A percentile compares a stretch with the other conserved stretches of the same genome.
These are phyloP conservation scores for Phascolomyces articulosus DNA, from an alignment of 371 early-diverging fungal species.

Conservation along the genomic window DNA sequence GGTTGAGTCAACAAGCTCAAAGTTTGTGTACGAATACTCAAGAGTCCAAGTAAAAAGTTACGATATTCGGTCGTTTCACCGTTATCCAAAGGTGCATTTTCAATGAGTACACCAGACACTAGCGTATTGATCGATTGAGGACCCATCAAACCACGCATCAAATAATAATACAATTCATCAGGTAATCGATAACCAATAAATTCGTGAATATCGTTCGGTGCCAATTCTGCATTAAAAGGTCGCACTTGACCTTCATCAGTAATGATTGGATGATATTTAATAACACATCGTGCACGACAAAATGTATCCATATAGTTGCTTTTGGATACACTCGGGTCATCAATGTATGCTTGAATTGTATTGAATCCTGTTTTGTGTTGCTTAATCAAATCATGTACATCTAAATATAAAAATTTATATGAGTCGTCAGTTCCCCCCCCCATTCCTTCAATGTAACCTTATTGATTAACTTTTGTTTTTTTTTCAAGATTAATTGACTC, in stretches of 20 bases:
- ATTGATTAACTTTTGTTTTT: too few species aligned
- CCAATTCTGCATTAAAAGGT: slow-evolving; percentile 68
- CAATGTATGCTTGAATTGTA: slow-evolving; percentile 68
- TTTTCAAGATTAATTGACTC: not conserved
- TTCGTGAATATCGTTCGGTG: slow-evolving; percentile 83
- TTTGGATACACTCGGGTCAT: slow-evolving; percentile 59
- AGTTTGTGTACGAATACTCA: slow-evolving; percentile 65
- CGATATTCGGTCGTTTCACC: slow-evolving; percentile 83
- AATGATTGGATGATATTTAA: slow-evolving; percentile 76
- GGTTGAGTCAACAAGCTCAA: slow-evolving; percentile 63
- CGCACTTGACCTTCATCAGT: slow-evolving; percentile 71
- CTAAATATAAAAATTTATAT: slow-evolving; percentile 13
- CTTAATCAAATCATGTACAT: slow-evolving; percentile 66
- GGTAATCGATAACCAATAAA: slow-evolving; percentile 84
- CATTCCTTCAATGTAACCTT: too few species aligned
- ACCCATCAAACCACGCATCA: slow-evolving; percentile 72
- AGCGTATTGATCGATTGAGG: slow-evolving; percentile 72
- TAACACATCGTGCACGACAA: slow-evolving; percentile 72
- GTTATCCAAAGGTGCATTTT: slow-evolving; percentile 78
- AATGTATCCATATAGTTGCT: slow-evolving; percentile 73
- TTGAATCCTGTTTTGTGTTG: slow-evolving; percentile 77
- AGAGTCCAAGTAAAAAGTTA: slow-evolving; percentile 60
- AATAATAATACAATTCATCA: slow-evolving; percentile 72
- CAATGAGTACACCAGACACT: slow-evolving; percentile 69
- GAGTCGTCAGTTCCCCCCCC: too few species aligned